These are phyloP conservation scores for Clathrus columnatus DNA, from an alignment of 768 basidiomycete genomes.

Conservation along the genomic window DNA sequence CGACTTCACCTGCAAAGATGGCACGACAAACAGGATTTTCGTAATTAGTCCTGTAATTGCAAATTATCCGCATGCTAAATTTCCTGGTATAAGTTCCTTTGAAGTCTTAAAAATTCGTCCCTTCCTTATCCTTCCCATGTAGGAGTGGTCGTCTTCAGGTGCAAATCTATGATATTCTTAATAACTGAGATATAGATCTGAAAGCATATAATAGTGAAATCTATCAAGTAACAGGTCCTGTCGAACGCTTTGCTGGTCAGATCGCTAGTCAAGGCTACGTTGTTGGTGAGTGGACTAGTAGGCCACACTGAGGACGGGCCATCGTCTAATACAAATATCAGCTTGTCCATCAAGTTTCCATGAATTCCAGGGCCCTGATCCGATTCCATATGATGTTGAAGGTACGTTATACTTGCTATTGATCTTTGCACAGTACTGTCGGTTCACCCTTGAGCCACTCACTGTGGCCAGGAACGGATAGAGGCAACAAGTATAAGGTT, in stretches of 20 bases:
- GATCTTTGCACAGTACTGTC: too few relatives aligned
- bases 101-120: neutral
- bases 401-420: too few relatives aligned
- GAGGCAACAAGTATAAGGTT: constrained; percentile 91
- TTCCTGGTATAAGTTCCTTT: constrained; percentile 53
- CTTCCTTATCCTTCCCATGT: constrained; percentile 12
- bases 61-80: constrained; percentile 83
- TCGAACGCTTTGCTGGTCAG: constrained; percentile 85
- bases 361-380: constrained; percentile 83
- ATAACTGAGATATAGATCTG: neutral
- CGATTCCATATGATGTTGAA: constrained; percentile 83
- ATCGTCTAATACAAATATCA: constrained; percentile 24
- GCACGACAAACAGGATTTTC: constrained; percentile 68
- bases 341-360: constrained; percentile 85
- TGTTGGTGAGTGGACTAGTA: constrained; percentile 46
- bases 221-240: constrained; percentile 93
- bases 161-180: constrained; percentile 5
- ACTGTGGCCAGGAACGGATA: constrained; percentile 63
- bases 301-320: neutral
- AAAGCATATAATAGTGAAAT: constrained; percentile 56
- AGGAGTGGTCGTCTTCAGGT: constrained; percentile 85
- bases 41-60: constrained; percentile 73
- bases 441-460: too few relatives aligned
- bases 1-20: constrained; percentile 62
- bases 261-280: constrained; percentile 83